These are phyloP conservation scores for Mycena sp. DNA, from an alignment of 1,284 basidiomycete genomes.

Conservation along the genomic window DNA sequence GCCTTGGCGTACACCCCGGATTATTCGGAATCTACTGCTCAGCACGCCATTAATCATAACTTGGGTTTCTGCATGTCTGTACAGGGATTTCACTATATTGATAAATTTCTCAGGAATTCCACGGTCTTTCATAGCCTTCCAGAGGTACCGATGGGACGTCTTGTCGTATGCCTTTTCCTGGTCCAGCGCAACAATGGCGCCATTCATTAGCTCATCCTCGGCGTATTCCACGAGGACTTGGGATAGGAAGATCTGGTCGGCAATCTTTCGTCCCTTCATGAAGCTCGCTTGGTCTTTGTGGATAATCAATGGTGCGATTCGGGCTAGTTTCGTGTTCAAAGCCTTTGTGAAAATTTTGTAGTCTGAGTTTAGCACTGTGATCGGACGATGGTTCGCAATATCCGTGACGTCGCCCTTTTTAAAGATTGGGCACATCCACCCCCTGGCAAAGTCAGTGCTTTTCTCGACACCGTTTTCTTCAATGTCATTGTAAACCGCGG, in stretches of 20 bases:
- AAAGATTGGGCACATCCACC: slow-evolving; percentile 47
- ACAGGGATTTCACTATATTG: slow-evolving; percentile 28
- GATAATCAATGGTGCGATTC: slow-evolving; percentile 13
- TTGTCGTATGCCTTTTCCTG: slow-evolving; percentile 28
- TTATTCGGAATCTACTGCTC: slow-evolving; percentile 26
- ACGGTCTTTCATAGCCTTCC: slow-evolving; percentile 21
- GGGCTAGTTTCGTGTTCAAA: slow-evolving; percentile 19
- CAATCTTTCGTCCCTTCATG: slow-evolving; percentile 32
- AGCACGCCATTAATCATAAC: slow-evolving; percentile 34
- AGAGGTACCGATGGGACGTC: slow-evolving; percentile 30
- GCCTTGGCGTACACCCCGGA: slow-evolving; percentile 37
- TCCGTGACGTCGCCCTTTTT: slow-evolving; percentile 42
- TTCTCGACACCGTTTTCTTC: slow-evolving; percentile 19
- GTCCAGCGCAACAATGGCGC: slow-evolving; percentile 18
- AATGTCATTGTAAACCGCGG: slow-evolving; percentile 26
- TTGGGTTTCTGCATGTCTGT: slow-evolving; percentile 26
- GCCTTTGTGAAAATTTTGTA: slow-evolving; percentile 33
- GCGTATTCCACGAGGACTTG: slow-evolving; percentile 25
- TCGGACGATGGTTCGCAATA: slow-evolving; percentile 45
- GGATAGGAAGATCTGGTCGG: slow-evolving; percentile 28
- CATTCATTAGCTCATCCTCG: slow-evolving; percentile 29
- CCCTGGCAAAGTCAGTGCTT: slow-evolving; percentile 34
- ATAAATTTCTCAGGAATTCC: slow-evolving; percentile 29
- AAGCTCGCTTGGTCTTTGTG: slow-evolving; percentile 36
- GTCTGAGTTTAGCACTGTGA: slow-evolving; percentile 33